Evolutionary conservation across 352 stramenopile species (phyloP).

Genomic region (Phytophthora capsici): DNA sequence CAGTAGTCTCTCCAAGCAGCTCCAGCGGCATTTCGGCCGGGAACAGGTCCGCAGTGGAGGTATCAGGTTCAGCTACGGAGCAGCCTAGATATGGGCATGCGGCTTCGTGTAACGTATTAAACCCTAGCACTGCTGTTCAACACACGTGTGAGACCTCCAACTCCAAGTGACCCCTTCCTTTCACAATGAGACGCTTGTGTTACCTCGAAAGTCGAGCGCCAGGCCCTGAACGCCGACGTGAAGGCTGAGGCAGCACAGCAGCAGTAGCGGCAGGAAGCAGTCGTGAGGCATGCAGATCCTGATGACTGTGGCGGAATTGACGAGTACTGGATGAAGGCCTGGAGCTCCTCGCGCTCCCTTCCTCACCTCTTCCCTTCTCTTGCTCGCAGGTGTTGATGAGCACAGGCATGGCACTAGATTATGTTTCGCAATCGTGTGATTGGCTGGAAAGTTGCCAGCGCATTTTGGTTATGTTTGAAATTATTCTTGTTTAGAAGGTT

Average conservation of each 20-base stretch:
- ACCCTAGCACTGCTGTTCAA: conserved; percentile 5
- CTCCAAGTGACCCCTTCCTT: conserved; percentile 13
- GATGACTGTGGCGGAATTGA: conserved; percentile 6
- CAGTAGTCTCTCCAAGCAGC: conserved; percentile 28
- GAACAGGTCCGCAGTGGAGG: conserved; percentile 19
- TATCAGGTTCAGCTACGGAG: background rate
- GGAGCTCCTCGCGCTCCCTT: conserved; percentile 11
- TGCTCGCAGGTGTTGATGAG: conserved; percentile 20
- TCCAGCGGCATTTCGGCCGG: conserved; percentile 36
- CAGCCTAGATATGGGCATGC: conserved; percentile 22
- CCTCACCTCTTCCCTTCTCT: conserved; percentile 17
- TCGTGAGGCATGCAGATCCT: background rate
- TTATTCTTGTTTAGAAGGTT: too few relatives aligned
- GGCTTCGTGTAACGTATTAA: conserved; percentile 18
- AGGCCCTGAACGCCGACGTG: conserved; percentile 17
- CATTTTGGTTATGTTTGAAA: too few relatives aligned
- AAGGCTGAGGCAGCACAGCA: conserved; percentile 22
- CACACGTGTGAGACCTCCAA: conserved; percentile 4
- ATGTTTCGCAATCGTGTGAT: conserved; percentile 7
- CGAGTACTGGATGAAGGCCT: background rate
- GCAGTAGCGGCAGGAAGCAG: conserved; percentile 1
- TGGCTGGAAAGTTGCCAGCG: background rate
- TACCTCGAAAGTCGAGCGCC: conserved; percentile 29
- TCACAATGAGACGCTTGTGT: conserved; percentile 1
- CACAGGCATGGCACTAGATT: conserved; percentile 16